Conservation (phyloP, 2,329 filamentous ascomycete genomes). For the Emmonsiellopsis sp. region DNA sequence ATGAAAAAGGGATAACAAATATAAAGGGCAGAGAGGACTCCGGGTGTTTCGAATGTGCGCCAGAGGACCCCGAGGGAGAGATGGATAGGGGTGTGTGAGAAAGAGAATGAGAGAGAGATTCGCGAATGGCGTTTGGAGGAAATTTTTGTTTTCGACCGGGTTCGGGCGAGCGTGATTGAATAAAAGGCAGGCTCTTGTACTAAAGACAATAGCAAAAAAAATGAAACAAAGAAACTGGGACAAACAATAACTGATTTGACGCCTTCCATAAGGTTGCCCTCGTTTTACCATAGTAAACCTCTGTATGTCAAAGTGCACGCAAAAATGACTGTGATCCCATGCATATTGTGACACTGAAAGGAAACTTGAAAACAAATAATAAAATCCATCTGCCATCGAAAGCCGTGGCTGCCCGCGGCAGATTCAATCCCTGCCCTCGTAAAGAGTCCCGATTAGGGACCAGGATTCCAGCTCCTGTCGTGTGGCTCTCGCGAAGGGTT, state of each 20-base stretch:
- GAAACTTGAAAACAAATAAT: background rate
- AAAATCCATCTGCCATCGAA: background rate
- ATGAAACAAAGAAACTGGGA: background rate
- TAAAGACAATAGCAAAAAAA: background rate
- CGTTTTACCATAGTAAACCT: slow-evolving; percentile 1
- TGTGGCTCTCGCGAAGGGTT: background rate
- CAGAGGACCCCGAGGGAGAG: background rate
- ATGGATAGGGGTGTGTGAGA: no score
- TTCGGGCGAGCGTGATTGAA: no score
- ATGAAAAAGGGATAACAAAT: background rate
- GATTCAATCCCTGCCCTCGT: background rate
- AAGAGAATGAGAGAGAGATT: no score
- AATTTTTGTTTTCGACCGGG: no score
- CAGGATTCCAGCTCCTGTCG: slow-evolving; percentile 6
- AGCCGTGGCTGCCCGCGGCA: background rate
- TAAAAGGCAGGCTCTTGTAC: no score
- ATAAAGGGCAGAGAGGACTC: background rate
- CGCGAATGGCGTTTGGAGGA: background rate
- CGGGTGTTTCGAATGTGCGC: background rate
- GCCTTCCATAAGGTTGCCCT: slow-evolving; percentile 4
- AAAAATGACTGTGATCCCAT: no score
- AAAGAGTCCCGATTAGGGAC: background rate
- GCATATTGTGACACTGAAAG: background rate
- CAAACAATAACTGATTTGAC: background rate
- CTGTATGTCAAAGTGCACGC: background rate